Evolutionary conservation across 2,329 filamentous ascomycete genomes (phyloP), one percentile per base, ranked within the genome.

Genomic region (Stemphylium lycopersici): DNA sequence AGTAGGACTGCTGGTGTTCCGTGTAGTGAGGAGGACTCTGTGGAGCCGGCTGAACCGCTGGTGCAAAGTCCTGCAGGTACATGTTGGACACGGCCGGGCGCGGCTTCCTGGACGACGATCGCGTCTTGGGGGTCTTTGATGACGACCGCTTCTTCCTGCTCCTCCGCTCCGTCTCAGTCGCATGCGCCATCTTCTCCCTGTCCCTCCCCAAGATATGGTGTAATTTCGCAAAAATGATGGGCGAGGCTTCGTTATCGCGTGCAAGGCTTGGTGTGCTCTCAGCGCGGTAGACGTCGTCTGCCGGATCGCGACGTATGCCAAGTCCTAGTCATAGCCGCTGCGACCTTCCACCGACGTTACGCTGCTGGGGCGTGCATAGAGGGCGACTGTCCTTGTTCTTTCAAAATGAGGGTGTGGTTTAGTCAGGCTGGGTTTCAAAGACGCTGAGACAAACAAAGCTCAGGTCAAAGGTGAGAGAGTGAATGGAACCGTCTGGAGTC

Each of bases 111-210:
- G 61, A 57, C 8, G 56, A 49, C 18, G 56, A 54, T 34, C 64
- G 56, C 29, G 57, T 45, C 29, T 61, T 60, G 11, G 58, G 41
- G 31, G 43, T 43, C 53, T 65, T 65, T 20, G 59, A 48, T 18
- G 63, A 62, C 38, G 58, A 40, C 34, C 49, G 52, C 55, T 67
- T 70, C 61, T 56, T 64, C 54, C 58, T 59, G 39, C 60, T 58
- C 54, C 54, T 61, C 33, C 62, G 59, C 38, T 68, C 66, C 4
- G 51, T 48, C 34, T 57, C 59, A 22, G 43, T 40, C n/a, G 58
- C 56, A 20, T 58, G 48, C 38, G 54, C 56, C 65, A 68, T 68
- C 31, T n/a, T 43, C 39, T 56, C 39, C 4, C 24, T 29, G 26
- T 29, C 26, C 16, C 33, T 42, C 10, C n/a, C 36, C 11, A n/a